Evolutionary conservation across 164 flowering plant genomes (phyloP), one percentile per base, ranked within the genome.

Genomic region (Paratinospora sagittata): DNA sequence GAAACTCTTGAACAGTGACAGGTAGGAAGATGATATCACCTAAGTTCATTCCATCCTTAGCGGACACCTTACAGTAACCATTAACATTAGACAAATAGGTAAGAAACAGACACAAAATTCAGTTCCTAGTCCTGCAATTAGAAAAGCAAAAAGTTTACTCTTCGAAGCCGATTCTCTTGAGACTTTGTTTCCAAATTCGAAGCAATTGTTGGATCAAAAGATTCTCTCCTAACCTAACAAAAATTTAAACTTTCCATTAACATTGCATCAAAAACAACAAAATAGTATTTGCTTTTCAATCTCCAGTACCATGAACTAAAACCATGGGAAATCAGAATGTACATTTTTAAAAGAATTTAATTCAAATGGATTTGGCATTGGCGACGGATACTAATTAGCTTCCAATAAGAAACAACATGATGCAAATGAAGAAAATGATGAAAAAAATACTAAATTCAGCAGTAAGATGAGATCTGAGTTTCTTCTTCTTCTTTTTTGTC

Each of bases 1-100:
- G 82, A 1, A 70, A n/a, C 70, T 83, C 86, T 73, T 83, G 72
- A 21, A 89, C 90, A 34, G 84, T 74, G 60, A 79, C 75, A 37
- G 99, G 99, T 70, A 95, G 91, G 80, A 72, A 82, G n/a, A 95
- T 83, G 24, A 74, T 77, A 81, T 95, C 99, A 10, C 97, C 97
- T 2, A 68, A 8, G 10, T 83, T 82, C 87, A 95, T 79, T 0
- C 74, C 66, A 70, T 90, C 94, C 79, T 95, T 95, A 30, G 94
- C 90, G 73, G 84, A 86, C 73, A 95, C 90, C 98, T 92, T 82
- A 60, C 72, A 71, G 33, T 55, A 75, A 72, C 52, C 62, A 30
- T 43, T 1, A 60, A 66, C 19, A 73, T 12, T 19, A 37, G 45
- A 7, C 19, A 5, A 27, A 30, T n/a, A 27, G 34, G 27, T 63